Evolutionary conservation across 2,329 filamentous ascomycete genomes (phyloP).

Genomic region (Xylariaceae sp.): DNA sequence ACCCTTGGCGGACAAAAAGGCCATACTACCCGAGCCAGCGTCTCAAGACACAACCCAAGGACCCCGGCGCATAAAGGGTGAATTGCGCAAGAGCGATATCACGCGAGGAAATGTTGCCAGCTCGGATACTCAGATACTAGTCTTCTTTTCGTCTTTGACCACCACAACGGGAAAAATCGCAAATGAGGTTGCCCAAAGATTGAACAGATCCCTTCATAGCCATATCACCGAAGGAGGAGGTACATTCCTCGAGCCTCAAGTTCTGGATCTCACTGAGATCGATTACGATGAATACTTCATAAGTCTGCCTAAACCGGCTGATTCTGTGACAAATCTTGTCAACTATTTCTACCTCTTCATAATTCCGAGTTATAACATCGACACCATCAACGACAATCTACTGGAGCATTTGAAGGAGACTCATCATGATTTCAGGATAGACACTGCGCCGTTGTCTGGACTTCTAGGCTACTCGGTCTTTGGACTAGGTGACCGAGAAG

Average conservation of each 20-base stretch:
- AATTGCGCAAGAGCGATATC: conserved; percentile 33
- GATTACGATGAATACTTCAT: conserved; percentile 95
- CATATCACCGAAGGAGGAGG: conserved; percentile 38
- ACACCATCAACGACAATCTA: conserved; percentile 84
- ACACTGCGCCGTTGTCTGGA: conserved; percentile 74
- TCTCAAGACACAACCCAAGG: conserved; percentile 35
- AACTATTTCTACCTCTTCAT: conserved; percentile 80
- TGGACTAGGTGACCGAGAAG: conserved; percentile 85
- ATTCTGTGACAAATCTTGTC: conserved; percentile 38
- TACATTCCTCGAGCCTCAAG: conserved; percentile 53
- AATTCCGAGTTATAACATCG: conserved; percentile 91
- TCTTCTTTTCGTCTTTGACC: conserved; percentile 90
- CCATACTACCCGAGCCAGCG: conserved; percentile 9
- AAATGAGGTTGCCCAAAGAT: conserved; percentile 53
- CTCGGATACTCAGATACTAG: conserved; percentile 59
- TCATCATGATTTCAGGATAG: conserved; percentile 94
- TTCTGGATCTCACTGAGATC: conserved; percentile 76
- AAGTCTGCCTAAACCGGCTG: conserved; percentile 59
- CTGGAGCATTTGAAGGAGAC: conserved; percentile 85
- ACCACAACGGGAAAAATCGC: conserved; percentile 76
- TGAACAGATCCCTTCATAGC: conserved; percentile 50
- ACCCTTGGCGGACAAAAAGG: conserved; percentile 22
- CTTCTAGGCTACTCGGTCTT: conserved; percentile 89
- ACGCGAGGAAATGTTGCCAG: conserved; percentile 31
- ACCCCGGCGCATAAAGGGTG: conserved; percentile 48